phyloP scores from a whole-genome alignment of 768 basidiomycete genomes.

The Leucosporidium scottii region DNA sequence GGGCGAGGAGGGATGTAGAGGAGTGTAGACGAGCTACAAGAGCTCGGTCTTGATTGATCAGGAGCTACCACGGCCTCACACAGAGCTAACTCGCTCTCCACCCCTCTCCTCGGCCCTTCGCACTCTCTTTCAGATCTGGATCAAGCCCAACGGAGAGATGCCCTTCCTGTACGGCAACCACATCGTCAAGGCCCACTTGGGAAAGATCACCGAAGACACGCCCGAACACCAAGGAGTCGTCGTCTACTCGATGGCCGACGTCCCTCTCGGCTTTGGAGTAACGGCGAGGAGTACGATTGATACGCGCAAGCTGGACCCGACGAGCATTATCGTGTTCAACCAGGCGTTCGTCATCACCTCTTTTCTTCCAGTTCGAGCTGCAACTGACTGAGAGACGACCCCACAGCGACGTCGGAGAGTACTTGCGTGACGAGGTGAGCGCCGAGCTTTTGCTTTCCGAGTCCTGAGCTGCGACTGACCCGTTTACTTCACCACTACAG shows the following conservation, averaged over 20 bases:
- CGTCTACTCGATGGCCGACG: conserved; percentile 89
- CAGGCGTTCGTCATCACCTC: conserved; percentile 63
- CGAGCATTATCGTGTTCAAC: conserved; percentile 94
- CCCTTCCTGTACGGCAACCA: conserved; percentile 99
- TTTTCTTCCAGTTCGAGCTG: neutral
- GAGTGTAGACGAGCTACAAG: neutral
- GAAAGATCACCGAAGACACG: conserved; percentile 95
- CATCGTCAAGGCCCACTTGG: conserved; percentile 96
- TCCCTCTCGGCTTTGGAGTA: conserved; percentile 93
- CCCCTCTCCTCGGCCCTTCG: neutral
- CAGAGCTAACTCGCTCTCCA: neutral
- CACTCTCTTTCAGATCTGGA: conserved; percentile 67
- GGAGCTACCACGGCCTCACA: neutral
- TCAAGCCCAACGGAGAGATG: conserved; percentile 99
- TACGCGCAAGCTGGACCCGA: conserved; percentile 93
- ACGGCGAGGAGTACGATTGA: conserved; percentile 92
- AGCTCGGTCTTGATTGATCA: neutral
- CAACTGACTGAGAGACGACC: neutral
- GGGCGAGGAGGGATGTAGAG: neutral
- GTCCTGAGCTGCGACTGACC: neutral
- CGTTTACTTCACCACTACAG: conserved; percentile 42
- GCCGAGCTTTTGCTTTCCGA: neutral
- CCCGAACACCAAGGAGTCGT: conserved; percentile 98
- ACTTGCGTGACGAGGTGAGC: conserved; percentile 68
- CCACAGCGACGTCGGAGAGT: conserved; percentile 89